Percentiles rank a stretch among this genome's conserved stretches.
phyloP scores from a whole-genome alignment of 75 land plant genomes.

The Isoetes taiwanensis region DNA sequence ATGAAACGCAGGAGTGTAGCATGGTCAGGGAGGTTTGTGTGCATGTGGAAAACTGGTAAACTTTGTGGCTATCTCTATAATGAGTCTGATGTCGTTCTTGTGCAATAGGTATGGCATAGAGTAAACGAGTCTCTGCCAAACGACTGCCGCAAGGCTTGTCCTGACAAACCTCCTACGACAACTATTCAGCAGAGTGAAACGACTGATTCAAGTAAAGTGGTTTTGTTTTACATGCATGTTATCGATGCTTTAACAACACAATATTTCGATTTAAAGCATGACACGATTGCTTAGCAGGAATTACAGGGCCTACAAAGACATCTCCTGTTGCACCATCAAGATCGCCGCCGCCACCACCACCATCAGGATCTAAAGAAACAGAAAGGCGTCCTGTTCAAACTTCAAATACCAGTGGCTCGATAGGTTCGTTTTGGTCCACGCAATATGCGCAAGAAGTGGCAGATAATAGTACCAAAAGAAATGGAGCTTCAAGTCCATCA shows the following conservation, averaged over 20 bases:
- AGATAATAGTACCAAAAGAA: no score
- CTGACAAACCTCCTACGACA: conserved; percentile 36
- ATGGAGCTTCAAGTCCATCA: conserved; percentile 7
- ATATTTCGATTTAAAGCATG: no score
- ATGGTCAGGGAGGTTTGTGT: background rate
- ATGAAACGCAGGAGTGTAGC: conserved; percentile 3
- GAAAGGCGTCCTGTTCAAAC: conserved; percentile 13
- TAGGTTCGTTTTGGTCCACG: conserved; percentile 96
- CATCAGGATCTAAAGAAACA: conserved; percentile 12
- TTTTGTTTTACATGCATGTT: no score
- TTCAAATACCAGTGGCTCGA: conserved; percentile 14
- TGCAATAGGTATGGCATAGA: conserved; percentile 78
- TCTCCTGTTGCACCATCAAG: conserved; percentile 40
- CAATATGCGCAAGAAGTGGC: conserved; percentile 60
- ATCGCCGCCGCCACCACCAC: conserved; percentile 52
- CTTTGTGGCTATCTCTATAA: background rate
- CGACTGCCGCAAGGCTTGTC: conserved; percentile 48
- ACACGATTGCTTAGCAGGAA: background rate
- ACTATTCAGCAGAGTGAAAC: conserved; percentile 5
- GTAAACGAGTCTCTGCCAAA: conserved; percentile 66
- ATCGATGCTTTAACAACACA: no score
- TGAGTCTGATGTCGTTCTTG: background rate
- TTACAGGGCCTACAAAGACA: conserved; percentile 1
- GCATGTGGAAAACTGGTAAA: background rate
- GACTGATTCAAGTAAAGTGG: no score